These are phyloP conservation scores for Trichoderma asperellum DNA, from an alignment of 2,329 filamentous ascomycete species.

Conservation along the genomic window DNA sequence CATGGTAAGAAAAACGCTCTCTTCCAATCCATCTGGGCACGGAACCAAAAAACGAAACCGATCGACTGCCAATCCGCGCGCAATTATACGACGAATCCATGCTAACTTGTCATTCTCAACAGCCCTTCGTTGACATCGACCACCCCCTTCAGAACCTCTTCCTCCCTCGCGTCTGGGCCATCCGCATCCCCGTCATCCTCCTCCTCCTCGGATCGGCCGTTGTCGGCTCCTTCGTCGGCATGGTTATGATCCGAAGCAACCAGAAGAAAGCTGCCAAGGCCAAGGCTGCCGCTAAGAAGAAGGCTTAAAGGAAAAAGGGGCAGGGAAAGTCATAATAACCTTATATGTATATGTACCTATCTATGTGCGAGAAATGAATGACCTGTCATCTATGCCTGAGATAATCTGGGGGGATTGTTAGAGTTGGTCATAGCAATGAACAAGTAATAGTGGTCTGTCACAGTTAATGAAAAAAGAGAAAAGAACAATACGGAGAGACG, in stretches of 20 bases:
- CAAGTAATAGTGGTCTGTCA: background rate
- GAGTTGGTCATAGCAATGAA: slow-evolving; percentile 14
- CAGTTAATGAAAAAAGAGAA: too few species aligned
- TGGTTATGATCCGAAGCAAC: slow-evolving; percentile 99
- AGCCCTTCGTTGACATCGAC: slow-evolving; percentile 97
- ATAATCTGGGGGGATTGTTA: slow-evolving; percentile 6
- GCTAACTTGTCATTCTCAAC: background rate
- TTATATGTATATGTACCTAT: slow-evolving; percentile 12
- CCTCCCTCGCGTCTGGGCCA: slow-evolving; percentile 96
- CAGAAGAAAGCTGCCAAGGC: slow-evolving; percentile 95
- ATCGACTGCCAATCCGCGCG: background rate
- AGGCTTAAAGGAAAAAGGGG: slow-evolving; percentile 61
- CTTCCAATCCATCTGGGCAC: slow-evolving; percentile 20
- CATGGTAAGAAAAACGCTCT: slow-evolving; percentile 67
- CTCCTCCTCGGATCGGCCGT: slow-evolving; percentile 90
- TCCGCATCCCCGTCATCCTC: slow-evolving; percentile 96
- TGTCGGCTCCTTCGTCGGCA: slow-evolving; percentile 91
- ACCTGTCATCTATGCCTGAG: background rate
- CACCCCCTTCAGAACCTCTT: slow-evolving; percentile 95
- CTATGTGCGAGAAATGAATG: slow-evolving; percentile 1
- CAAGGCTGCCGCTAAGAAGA: slow-evolving; percentile 83
- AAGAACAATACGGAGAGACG: slow-evolving; percentile 18
- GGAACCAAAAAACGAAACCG: background rate
- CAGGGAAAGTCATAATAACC: background rate
- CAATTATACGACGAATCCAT: background rate